Evolutionary conservation across 1,139 yeast species (phyloP), one percentile per base, ranked within the genome.

Genomic region (Diutina siamensis): DNA sequence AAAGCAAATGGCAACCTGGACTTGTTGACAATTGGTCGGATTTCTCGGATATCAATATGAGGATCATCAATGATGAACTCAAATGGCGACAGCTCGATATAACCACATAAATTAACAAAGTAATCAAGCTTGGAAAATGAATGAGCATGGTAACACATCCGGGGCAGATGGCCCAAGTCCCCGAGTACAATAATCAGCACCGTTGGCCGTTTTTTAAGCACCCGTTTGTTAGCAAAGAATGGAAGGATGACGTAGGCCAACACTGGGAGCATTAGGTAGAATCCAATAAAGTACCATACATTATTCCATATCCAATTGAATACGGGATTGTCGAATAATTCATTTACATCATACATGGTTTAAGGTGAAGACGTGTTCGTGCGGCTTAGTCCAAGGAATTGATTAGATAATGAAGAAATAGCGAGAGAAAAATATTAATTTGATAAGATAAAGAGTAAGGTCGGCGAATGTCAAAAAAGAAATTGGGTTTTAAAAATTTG

Each of bases 141-240:
- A 48, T 72, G 64, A 1, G 95, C 95, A 60, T 94, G 99, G 61
- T 92, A 85, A 55, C 83, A 76, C 86, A 92, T 92, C 50, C 99
- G 69, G 4, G 99, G 99, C 1, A 97, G 89, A 56, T 89, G 94
- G 13, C 96, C 97, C 46, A 94, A 61, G 57, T 92, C 98, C 1
- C 99, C 99, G 25, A 94, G 67, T 1, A 92, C 98, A 49, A 86
- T 73, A 25, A 92, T 79, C 8, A 85, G 72, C 3, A 87, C 78
- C 42, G 86, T 66, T 52, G 67, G 74, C 51, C 73, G 64, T 48
- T 57, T 54, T 57, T 55, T 12, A 56, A 44, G 44, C 49, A 48
- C 8, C 15, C 58, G 53, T 38, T 54, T 55, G 20, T 55, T 44
- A 35, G 52, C 47, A 47, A 61, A 47, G 41, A 55, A 58, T 7